These are phyloP conservation scores for Mycena indigotica DNA, from an alignment of 768 basidiomycete genomes.

Conservation along the genomic window DNA sequence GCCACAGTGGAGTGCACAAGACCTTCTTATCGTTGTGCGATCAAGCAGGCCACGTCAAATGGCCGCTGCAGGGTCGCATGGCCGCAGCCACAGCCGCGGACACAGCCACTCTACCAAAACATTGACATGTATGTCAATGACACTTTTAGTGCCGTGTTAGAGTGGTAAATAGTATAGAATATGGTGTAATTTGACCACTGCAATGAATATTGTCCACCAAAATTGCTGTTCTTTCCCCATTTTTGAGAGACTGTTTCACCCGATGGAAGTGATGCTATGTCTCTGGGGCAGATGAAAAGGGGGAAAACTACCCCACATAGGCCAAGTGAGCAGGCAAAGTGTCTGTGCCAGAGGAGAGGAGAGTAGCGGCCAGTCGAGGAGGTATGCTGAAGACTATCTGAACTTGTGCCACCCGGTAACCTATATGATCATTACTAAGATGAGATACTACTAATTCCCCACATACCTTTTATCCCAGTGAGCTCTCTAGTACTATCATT, in stretches of 20 bases:
- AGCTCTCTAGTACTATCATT: constrained; percentile 7
- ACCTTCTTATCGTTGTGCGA: too few species aligned
- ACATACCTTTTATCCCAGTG: constrained; percentile 24
- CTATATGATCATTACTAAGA: background rate
- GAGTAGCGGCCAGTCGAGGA: constrained; percentile 1
- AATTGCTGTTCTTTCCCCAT: constrained; percentile 23
- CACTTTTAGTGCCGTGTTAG: too few species aligned
- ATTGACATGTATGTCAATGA: too few species aligned
- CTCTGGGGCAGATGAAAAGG: constrained; percentile 20
- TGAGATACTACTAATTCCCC: background rate
- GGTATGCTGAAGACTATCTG: constrained; percentile 30
- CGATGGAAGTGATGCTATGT: constrained; percentile 24
- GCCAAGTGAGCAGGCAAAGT: constrained; percentile 23
- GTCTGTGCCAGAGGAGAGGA: constrained; percentile 12
- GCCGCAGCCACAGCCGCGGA: too few species aligned
- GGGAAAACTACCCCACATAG: constrained; percentile 31
- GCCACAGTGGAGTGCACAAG: too few species aligned
- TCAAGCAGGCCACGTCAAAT: too few species aligned
- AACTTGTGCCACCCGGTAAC: constrained; percentile 1
- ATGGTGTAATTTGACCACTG: constrained; percentile 29
- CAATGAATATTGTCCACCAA: constrained; percentile 29
- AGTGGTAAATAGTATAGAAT: background rate
- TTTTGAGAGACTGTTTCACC: constrained; percentile 3
- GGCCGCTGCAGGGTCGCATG: too few species aligned
- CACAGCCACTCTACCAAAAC: too few species aligned